Percentiles rank a stretch among this genome's conserved stretches.
These are phyloP conservation scores for Xylariaceae sp. DNA, from an alignment of 2,329 filamentous ascomycete genomes.

Conservation along the genomic window DNA sequence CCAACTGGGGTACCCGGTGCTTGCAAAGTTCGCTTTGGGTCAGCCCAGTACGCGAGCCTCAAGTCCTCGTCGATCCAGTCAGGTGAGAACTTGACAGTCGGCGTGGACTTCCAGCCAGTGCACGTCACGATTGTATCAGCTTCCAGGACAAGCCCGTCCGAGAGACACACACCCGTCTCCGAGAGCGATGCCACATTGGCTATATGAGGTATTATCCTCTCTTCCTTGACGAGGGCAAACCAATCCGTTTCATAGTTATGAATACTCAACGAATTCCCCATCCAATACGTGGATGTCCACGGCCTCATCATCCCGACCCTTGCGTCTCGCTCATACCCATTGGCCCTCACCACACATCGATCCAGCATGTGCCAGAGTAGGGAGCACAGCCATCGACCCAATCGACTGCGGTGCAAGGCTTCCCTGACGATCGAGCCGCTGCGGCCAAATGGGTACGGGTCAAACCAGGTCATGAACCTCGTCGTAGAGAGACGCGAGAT, in stretches of 20 bases:
- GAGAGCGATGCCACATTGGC: conserved; percentile 3
- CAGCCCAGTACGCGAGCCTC: conserved; percentile 1
- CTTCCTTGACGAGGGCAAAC: conserved; percentile 6
- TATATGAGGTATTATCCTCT: conserved; percentile 5
- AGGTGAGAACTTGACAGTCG: conserved; percentile 5
- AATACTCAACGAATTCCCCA: conserved; percentile 10
- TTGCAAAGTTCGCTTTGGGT: background rate
- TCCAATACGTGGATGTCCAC: conserved; percentile 11
- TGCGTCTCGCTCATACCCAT: background rate
- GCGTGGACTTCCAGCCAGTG: conserved; percentile 9
- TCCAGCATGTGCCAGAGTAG: conserved; percentile 6
- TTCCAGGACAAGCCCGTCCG: conserved; percentile 2
- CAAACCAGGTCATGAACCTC: conserved; percentile 7
- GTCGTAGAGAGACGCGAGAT: conserved; percentile 7
- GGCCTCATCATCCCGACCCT: conserved; percentile 4
- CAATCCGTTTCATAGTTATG: conserved; percentile 11
- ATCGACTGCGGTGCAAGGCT: conserved; percentile 3
- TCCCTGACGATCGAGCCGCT: conserved; percentile 2
- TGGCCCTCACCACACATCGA: background rate
- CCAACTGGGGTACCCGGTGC: background rate
- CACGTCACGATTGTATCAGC: conserved; percentile 6
- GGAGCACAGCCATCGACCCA: conserved; percentile 3
- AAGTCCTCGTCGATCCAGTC: conserved; percentile 5
- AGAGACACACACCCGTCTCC: conserved; percentile 1
- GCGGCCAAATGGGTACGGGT: conserved; percentile 3